Base-by-base conservation (phyloP, 2,329 filamentous ascomycete genomes). In the Leptographium lundbergii region DNA sequence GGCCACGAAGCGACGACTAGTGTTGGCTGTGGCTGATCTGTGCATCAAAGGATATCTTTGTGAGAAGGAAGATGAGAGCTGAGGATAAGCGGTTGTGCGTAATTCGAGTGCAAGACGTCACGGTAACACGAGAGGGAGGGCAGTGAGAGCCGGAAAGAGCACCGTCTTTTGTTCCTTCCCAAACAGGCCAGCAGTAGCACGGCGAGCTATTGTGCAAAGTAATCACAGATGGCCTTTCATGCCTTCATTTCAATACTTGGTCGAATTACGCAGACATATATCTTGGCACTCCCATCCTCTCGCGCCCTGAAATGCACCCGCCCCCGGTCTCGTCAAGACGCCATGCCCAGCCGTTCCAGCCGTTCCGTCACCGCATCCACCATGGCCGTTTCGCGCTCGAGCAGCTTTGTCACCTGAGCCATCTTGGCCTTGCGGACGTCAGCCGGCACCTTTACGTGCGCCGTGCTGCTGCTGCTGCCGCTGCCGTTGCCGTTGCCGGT, bases 381-480 rank as follows among this genome's bases (percentile, higher is more conserved):
- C 65, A 89, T 70, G 6, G 84, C 84, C 54, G 81, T 81, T 71
- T 89, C 85, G 32, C 86, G 74, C 60, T 86, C 82, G 63, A 89
- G 71, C 61, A 88, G 69, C 32, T 72, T 72, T 70, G 82, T 82
- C 25, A 89, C 82, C 67, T 87, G 80, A 59, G 76, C 75, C 63
- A 88, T 70, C 71, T 87, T 87, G 56, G 76, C 79, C 70, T 77
- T 81, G 60, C 84, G 77, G 60, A 87, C 77, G 58, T 84, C 81
- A 24, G 77, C 72, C 14, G 84, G 81, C 58, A 87, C 81, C 63
- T 76, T 74, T 56, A 81, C 64, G 61, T 78, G 74, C 53, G 67
- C 60, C 64, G 13, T 32, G 52, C 22, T 42, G 32, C 45, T 48
- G 53, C n/a, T 14, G 6, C 11, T 13, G 48, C 4, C 24, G 50